Evolutionary conservation across 2,329 filamentous ascomycete species (phyloP), one percentile per base, ranked within the genome.

Genomic region (Elsinoe fawcettii): DNA sequence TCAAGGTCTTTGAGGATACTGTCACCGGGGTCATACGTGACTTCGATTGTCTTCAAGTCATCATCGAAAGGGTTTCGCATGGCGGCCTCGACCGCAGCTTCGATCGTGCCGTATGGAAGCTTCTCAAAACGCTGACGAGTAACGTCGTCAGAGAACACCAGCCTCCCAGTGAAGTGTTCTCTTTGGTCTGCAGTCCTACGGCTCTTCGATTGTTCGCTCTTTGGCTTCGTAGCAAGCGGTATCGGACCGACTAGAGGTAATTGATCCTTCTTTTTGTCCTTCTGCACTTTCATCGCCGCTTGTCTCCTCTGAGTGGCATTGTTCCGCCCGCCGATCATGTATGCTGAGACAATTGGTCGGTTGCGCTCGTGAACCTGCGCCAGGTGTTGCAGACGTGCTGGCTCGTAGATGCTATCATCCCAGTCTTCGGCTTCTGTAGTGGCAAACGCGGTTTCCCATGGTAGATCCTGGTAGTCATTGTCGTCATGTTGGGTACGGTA

Each of bases 21-120:
- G 63, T 68, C 69, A 60, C 66, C 65, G n/a, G 67, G 66, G 47
- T 66, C 66, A 65, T 68, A 69, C 58, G 61, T 63, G 55, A 69
- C 66, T 56, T 63, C 63, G 60, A 70, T 64, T 23, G 59, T 54
- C 27, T 63, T 63, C 59, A 63, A 61, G 14, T 60, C 53, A 2
- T 67, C 64, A 27, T 63, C 58, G 16, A 67, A 57, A 30, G 56
- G 46, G 34, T 58, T 36, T 4, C 47, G 56, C 55, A 64, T 57
- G n/a, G 63, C 67, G 16, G 65, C 66, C 11, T 65, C 61, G 34
- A 70, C 63, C 25, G 68, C 57, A 7, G 67, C 66, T 20, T 68
- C 65, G 1, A 65, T 61, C 2, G 43, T 55, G 18, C 57, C 47
- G 47, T 57, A 64, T 12, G 62, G 63, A 16, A 65, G 14, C 53